Conservation (phyloP, 768 basidiomycete species). For the Paxillus ammoniavirescens region DNA sequence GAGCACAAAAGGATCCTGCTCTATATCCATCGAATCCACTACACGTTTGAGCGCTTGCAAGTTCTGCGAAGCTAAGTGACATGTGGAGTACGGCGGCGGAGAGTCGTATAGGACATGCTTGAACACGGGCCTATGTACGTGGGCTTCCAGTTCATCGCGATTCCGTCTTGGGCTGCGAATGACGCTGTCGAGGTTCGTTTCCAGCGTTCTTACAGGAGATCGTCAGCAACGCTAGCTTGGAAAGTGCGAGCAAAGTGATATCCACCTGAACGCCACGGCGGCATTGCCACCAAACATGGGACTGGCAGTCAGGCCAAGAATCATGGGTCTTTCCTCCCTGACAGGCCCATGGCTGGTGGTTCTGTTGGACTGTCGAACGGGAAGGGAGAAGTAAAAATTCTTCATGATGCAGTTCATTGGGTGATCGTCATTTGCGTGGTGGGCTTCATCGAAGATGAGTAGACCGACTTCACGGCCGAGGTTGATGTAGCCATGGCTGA, state of each 20-base stretch:
- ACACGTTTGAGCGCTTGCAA: slow-evolving; percentile 46
- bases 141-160: slow-evolving; percentile 53
- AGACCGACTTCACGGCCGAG: slow-evolving; percentile 64
- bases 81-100: slow-evolving; percentile 24
- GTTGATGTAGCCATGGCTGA: slow-evolving; percentile 66
- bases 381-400: slow-evolving; percentile 63
- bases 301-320: slow-evolving; percentile 82
- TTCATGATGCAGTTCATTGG: slow-evolving; percentile 78
- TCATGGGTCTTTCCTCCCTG: slow-evolving; percentile 48
- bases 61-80: slow-evolving; percentile 48
- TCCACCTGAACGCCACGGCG: slow-evolving; percentile 57
- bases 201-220: slow-evolving; percentile 48
- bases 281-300: slow-evolving; percentile 80
- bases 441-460: slow-evolving; percentile 77
- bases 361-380: slow-evolving; percentile 28
- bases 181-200: slow-evolving; percentile 64
- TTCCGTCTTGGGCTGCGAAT: slow-evolving; percentile 61
- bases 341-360: slow-evolving; percentile 21
- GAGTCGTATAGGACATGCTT: slow-evolving; percentile 51
- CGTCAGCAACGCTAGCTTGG: slow-evolving; percentile 6
- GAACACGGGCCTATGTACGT: slow-evolving; percentile 67
- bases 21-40: slow-evolving; percentile 50
- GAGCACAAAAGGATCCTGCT: slow-evolving; percentile 64
- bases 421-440: slow-evolving; percentile 72
- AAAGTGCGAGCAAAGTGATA: slow-evolving; percentile 3